Conservation (phyloP, 2,329 filamentous ascomycete species). For the Ascochyta koolunga region DNA sequence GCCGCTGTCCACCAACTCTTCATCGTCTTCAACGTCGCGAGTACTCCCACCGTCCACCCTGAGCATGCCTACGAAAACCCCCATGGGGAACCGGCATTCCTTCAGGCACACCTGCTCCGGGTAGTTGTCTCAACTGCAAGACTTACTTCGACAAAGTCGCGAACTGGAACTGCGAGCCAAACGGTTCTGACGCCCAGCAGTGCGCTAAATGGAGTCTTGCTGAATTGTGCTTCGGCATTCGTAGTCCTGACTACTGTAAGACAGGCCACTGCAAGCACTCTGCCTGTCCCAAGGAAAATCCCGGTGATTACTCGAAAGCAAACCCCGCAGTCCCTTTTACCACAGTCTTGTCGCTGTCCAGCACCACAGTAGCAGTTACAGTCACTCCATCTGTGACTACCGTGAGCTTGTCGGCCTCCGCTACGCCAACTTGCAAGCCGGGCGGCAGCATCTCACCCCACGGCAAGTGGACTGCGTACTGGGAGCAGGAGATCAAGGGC, state of each 20-base stretch:
- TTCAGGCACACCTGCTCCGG: neutral
- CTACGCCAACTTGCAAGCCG: constrained; percentile 1
- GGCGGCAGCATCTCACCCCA: neutral
- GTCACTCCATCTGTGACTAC: neutral
- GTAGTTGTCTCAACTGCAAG: neutral
- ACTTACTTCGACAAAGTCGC: neutral
- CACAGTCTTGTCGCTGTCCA: neutral
- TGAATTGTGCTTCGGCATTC: neutral
- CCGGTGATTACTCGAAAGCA: neutral
- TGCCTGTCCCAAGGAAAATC: constrained; percentile 3
- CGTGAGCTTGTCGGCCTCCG: neutral
- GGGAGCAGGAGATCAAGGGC: constrained; percentile 7
- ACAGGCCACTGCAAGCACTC: neutral
- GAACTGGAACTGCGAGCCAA: neutral
- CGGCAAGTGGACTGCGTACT: constrained; percentile 3
- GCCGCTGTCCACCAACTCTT: neutral
- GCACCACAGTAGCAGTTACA: neutral
- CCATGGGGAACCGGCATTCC: neutral
- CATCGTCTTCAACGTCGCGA: neutral
- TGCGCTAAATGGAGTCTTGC: constrained; percentile 8
- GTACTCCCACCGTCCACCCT: neutral
- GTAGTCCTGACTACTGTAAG: constrained; percentile 1
- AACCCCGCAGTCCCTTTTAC: constrained; percentile 2
- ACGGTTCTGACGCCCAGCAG: neutral
- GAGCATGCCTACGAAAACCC: neutral